Evolutionary conservation across 345 rosid species (phyloP).

Genomic region (Populus nigra): DNA sequence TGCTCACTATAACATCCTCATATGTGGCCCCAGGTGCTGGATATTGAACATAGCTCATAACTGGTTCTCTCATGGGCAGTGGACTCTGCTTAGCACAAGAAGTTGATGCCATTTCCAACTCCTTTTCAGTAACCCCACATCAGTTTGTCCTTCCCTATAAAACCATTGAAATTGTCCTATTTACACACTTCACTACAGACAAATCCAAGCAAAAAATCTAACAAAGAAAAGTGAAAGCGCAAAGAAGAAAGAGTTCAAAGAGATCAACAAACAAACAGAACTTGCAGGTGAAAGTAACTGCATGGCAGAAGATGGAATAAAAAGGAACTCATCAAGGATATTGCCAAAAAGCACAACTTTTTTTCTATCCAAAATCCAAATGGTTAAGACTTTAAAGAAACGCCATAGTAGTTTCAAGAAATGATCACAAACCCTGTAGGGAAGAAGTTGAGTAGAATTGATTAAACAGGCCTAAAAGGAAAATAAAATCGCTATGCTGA

Average conservation of each 20-base stretch:
- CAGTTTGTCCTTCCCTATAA: slow-evolving; percentile 19
- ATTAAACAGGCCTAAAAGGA: slow-evolving; percentile 14
- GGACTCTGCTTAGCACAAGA: slow-evolving; percentile 65
- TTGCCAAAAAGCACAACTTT: neutral
- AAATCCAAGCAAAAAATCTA: slow-evolving; percentile 7
- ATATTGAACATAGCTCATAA: slow-evolving; percentile 34
- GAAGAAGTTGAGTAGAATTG: slow-evolving; percentile 2
- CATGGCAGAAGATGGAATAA: slow-evolving; percentile 6
- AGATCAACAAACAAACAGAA: slow-evolving; percentile 6
- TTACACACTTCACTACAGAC: slow-evolving; percentile 13
- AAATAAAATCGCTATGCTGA: slow-evolving; percentile 13
- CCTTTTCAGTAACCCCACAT: slow-evolving; percentile 19
- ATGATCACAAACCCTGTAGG: slow-evolving; percentile 16
- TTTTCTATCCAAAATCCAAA: slow-evolving; percentile 8
- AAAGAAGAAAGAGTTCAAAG: neutral
- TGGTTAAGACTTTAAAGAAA: slow-evolving; percentile 9
- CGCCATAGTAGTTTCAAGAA: slow-evolving; percentile 9
- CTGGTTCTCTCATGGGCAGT: slow-evolving; percentile 45
- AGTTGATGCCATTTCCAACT: slow-evolving; percentile 73
- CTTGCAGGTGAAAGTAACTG: slow-evolving; percentile 21
- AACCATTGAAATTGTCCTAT: slow-evolving; percentile 19
- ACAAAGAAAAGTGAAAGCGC: neutral
- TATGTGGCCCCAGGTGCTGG: slow-evolving; percentile 67
- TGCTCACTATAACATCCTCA: slow-evolving; percentile 56
- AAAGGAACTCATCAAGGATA: slow-evolving; percentile 11